Percentiles rank a stretch among this genome's conserved stretches.
These are phyloP conservation scores for Pulveroboletus sp. DNA, from an alignment of 768 basidiomycete genomes.

Conservation along the genomic window DNA sequence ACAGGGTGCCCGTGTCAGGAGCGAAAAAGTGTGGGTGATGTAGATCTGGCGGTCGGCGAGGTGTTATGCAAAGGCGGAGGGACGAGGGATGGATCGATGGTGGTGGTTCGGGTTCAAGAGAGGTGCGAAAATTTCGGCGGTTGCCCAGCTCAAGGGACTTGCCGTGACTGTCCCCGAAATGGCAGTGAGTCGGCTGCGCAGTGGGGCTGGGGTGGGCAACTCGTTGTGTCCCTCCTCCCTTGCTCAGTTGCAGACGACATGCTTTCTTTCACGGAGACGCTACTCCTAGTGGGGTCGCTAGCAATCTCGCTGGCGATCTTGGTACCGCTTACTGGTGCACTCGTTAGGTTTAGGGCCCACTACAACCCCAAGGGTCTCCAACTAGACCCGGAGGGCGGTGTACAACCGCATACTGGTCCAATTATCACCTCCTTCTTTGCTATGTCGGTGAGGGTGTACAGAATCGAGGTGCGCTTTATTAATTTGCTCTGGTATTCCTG, in stretches of 20 bases:
- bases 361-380: slow-evolving; percentile 84
- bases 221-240: background rate
- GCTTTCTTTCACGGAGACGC: slow-evolving; percentile 34
- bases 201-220: background rate
- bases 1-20: background rate
- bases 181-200: slow-evolving; percentile 5
- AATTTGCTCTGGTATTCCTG: background rate
- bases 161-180: slow-evolving; percentile 21
- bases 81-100: slow-evolving; percentile 9
- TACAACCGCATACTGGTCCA: slow-evolving; percentile 73
- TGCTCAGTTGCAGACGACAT: slow-evolving; percentile 18
- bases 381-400: slow-evolving; percentile 70
- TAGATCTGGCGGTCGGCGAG: background rate
- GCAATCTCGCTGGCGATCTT: slow-evolving; percentile 51
- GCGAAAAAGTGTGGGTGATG: background rate
- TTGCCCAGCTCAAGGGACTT: slow-evolving; percentile 24
- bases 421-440: slow-evolving; percentile 70
- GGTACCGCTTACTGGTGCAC: slow-evolving; percentile 60
- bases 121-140: slow-evolving; percentile 16
- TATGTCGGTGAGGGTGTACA: slow-evolving; percentile 68
- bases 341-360: slow-evolving; percentile 77
- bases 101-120: slow-evolving; percentile 32
- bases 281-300: slow-evolving; percentile 37
- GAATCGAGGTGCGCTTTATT: slow-evolving; percentile 55
- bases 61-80: background rate